Percentiles rank a stretch among this genome's conserved stretches.
These are phyloP conservation scores for Erodium trifolium DNA, from an alignment of 441 rosid genomes.

Conservation along the genomic window DNA sequence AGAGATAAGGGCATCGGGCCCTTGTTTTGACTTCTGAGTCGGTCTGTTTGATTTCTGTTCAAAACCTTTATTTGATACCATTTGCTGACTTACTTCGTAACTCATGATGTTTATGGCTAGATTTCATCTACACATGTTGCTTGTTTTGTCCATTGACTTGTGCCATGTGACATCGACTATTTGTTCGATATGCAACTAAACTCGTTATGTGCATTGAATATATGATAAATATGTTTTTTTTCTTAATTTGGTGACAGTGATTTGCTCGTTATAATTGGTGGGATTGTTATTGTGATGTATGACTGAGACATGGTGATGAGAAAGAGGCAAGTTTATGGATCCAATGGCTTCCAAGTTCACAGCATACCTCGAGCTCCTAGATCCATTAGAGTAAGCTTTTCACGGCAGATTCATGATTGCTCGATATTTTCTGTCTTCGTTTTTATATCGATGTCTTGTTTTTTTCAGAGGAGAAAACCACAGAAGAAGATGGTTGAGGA, in stretches of 20 bases:
- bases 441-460: neutral
- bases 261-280: neutral
- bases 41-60: neutral
- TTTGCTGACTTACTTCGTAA: too few species aligned
- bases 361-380: neutral
- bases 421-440: neutral
- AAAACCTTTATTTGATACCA: too few species aligned
- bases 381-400: neutral
- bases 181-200: neutral
- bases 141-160: neutral
- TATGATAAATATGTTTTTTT: neutral
- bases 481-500: constrained; percentile 3
- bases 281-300: neutral
- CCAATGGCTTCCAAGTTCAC: constrained; percentile 4
- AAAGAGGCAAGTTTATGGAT: constrained; percentile 1
- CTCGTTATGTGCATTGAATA: neutral
- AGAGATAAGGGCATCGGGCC: too few species aligned
- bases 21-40: neutral
- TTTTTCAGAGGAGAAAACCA: neutral
- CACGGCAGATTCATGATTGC: neutral
- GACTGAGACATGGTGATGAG: constrained; percentile 5
- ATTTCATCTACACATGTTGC: neutral
- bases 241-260: neutral
- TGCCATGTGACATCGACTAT: neutral
- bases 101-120: neutral